Evolutionary conservation across 495 filamentous ascomycete genomes (phyloP), one percentile per base, ranked within the genome.

Genomic region (Penicillium samsonianum): DNA sequence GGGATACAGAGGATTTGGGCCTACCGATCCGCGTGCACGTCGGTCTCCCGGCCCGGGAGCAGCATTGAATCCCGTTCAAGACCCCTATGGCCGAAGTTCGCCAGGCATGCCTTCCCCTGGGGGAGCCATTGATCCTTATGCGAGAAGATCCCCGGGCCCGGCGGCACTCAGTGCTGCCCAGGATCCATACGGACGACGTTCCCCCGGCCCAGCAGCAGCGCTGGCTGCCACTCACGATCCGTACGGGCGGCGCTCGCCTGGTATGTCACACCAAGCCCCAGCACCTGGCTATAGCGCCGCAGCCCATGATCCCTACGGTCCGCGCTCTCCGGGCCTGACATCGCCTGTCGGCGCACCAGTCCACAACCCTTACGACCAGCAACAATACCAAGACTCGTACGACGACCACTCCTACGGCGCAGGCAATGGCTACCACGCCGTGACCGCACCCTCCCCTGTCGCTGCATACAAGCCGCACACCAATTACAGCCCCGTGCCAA

Each of bases 361-460:
- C 12, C 67, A 62, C 46, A 67, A 72, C 28, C 60, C 63, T 47
- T 63, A 62, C 12, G 57, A 55, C 33, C 40, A 63, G 43, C 25
- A 68, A 7, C 62, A 69, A 44, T 69, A 73, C 62, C 48, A 60
- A 30, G 63, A 65, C 38, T 63, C 71, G 28, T 48, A 61, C 31
- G 60, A 52, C 6, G 60, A 44, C 19, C 22, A 48, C 20, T 45
- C 26, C 22, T 44, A 55, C 46, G 26, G 23, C 54, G 47, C 43
- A 52, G 52, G 54, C 42, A 61, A 33, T 4, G 58, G 43, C 42
- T 65, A 63, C 58, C 63, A 64, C 53, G 58, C 55, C 53, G 48
- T 63, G 12, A 55, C 54, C 22, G 57, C 65, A 28, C 56, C 64
- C 42, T 47, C 68, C 23, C 50, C 67, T 5, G 59, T 66, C 3